Evolutionary conservation across 257 asterid genomes (phyloP), one percentile per base, ranked within the genome.

Genomic region (Salvia hispanica): DNA sequence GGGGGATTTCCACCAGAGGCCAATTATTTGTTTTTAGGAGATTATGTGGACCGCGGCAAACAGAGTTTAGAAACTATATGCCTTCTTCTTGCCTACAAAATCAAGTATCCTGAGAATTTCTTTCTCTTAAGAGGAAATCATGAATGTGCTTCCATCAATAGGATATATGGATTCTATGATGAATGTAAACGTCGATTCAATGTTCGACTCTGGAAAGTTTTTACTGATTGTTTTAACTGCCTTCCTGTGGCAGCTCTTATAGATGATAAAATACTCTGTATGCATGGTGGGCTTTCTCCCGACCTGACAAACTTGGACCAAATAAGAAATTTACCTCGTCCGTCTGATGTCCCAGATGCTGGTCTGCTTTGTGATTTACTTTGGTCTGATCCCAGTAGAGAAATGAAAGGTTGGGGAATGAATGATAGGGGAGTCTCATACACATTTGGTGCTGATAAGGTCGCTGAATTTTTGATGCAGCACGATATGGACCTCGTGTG

Each of bases 401-500:
- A 25, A 25, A 25, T 25, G 31, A 25, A 25, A 73, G 91, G 87
- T 51, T 84, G 89, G 89, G 91, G 87, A 47, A 67, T 78, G 86
- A 88, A 78, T 45, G 90, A 85, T 69, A 77, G 95, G 68, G 92
- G 95, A 16, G 92, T 85, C 3, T 88, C 95, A 4, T 84, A 72
- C 64, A 88, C 92, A 6, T 88, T 88, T 72, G 90, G 92, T 13
- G 40, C 82, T 5, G 95, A 85, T 70, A 80, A 70, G 66, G 92
- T 88, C 82, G 69, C 86, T 0, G 87, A 88, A 48, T 85, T 83
- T 81, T 89, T 88, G 74, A 80, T 77, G 72, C 84, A 87, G 76
- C 90, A 80, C 18, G 92, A 88, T 82, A 80, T 88, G 51, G 92
- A 85, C 74, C 92, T 88, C 47, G 79, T 88, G 58, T 88, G 92